These are phyloP conservation scores for Talaromyces sp. DNA, from an alignment of 2,329 filamentous ascomycete species.

Conservation along the genomic window DNA sequence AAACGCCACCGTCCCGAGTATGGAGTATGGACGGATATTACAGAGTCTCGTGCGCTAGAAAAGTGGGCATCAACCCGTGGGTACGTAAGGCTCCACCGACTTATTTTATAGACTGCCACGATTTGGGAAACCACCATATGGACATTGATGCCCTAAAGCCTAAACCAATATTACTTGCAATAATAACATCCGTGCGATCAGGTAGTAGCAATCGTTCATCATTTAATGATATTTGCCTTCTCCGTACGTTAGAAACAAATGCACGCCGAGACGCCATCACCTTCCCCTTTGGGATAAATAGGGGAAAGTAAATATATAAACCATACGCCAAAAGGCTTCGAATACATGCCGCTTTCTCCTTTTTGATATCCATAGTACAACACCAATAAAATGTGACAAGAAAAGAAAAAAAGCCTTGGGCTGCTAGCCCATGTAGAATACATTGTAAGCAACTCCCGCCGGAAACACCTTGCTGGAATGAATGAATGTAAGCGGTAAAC, in stretches of 20 bases:
- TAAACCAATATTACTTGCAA: not conserved
- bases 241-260: not conserved
- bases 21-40: no score
- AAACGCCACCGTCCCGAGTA: not conserved
- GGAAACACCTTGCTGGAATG: slow-evolving; percentile 11
- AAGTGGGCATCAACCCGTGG: not conserved
- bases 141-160: not conserved
- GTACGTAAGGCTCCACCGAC: not conserved
- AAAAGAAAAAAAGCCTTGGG: not conserved
- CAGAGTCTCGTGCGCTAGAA: not conserved
- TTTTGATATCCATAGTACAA: not conserved
- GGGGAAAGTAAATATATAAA: not conserved
- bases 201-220: not conserved
- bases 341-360: not conserved
- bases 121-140: not conserved
- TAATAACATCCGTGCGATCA: not conserved
- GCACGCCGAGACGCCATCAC: not conserved
- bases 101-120: not conserved
- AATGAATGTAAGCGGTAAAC: slow-evolving; percentile 7
- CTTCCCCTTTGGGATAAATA: not conserved
- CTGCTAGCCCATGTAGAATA: not conserved
- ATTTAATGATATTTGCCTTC: not conserved
- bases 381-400: not conserved
- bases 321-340: not conserved
- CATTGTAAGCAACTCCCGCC: slow-evolving; percentile 6